Evolutionary conservation across 1,284 basidiomycete genomes (phyloP).

Genomic region (Lentinula novae-zelandiae): DNA sequence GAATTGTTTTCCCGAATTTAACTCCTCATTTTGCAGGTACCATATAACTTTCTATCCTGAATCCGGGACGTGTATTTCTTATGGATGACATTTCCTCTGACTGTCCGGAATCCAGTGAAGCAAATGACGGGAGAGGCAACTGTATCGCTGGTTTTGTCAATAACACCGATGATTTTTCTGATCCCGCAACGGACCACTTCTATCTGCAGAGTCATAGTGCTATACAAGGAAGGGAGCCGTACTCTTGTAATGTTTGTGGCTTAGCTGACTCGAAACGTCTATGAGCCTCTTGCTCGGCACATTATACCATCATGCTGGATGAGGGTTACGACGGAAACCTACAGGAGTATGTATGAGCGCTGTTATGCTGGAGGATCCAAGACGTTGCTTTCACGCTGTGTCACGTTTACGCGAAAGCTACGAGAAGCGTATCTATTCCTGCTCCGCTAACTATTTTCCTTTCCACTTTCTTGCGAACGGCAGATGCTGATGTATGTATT

Average conservation of each 20-base stretch:
- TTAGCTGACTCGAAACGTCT: background rate
- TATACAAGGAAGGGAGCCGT: constrained; percentile 31
- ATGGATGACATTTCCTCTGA: constrained; percentile 22
- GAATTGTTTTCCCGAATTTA: background rate
- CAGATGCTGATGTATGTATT: constrained; percentile 32
- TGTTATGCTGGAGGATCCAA: constrained; percentile 24
- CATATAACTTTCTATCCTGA: constrained; percentile 37
- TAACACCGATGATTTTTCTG: constrained; percentile 35
- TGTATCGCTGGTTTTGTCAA: constrained; percentile 47
- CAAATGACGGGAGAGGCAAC: constrained; percentile 24
- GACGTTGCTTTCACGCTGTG: constrained; percentile 26
- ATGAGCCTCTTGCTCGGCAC: constrained; percentile 33
- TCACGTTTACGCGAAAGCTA: constrained; percentile 32
- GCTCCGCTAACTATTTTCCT: constrained; percentile 22
- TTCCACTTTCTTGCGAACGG: background rate
- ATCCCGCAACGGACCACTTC: constrained; percentile 30
- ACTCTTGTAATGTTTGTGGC: background rate
- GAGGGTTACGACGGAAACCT: constrained; percentile 9
- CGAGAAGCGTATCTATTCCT: constrained; percentile 33
- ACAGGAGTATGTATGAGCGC: constrained; percentile 18
- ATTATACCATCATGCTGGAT: constrained; percentile 28
- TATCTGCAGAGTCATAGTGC: constrained; percentile 35
- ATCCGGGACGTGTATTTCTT: constrained; percentile 7
- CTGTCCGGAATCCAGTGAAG: constrained; percentile 28
- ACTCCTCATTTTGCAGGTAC: constrained; percentile 24